Percentiles rank a stretch among this genome's conserved stretches.
Conservation (phyloP, 148 eudicot species). For the Mesembryanthemum crystallinum region DNA sequence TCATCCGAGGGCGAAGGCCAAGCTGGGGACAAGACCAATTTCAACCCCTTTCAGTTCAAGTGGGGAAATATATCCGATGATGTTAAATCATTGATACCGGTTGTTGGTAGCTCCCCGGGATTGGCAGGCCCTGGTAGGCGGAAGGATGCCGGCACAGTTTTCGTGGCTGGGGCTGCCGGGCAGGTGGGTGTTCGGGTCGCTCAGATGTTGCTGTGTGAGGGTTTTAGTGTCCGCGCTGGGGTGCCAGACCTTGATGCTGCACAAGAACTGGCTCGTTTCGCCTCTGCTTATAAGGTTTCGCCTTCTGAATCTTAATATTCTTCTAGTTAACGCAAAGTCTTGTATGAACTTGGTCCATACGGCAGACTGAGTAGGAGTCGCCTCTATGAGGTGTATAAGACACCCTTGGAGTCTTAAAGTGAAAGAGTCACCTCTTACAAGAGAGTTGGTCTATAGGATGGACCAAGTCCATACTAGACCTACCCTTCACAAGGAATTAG, state of each 20-base stretch:
- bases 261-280: conserved; percentile 82
- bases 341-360: too few species aligned
- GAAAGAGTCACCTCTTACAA: too few species aligned
- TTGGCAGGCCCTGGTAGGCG: conserved; percentile 39
- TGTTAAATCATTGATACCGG: conserved; percentile 65
- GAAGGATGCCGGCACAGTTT: conserved; percentile 82
- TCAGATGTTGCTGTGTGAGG: conserved; percentile 60
- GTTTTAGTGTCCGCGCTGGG: conserved; percentile 85
- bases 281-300: conserved; percentile 68
- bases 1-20: conserved; percentile 9
- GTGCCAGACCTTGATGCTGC: conserved; percentile 86
- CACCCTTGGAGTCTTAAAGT: too few species aligned
- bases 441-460: too few species aligned
- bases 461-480: too few species aligned
- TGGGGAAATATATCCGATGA: conserved; percentile 57
- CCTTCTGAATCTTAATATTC: background rate
- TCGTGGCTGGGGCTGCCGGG: conserved; percentile 88
- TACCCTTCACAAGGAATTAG: too few species aligned
- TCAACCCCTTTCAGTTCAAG: conserved; percentile 52
- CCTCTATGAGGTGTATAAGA: too few species aligned
- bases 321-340: too few species aligned
- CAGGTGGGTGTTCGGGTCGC: conserved; percentile 71
- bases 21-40: conserved; percentile 6
- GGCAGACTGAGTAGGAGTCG: too few species aligned
- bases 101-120: conserved; percentile 36